Base-by-base conservation (phyloP, 768 basidiomycete genomes). In the Hygrocybe punicea region DNA sequence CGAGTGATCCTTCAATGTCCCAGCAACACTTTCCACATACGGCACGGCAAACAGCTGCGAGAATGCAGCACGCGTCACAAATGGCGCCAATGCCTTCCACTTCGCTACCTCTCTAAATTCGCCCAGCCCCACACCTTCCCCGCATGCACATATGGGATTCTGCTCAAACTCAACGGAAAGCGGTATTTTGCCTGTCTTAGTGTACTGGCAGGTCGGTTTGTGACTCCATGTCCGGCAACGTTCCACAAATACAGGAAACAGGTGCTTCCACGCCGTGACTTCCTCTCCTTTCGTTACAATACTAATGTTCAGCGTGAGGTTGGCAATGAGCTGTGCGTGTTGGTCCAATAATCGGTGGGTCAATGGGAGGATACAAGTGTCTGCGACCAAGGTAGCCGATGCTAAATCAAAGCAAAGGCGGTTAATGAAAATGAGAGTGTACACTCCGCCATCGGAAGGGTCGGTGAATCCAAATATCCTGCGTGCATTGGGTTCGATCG, bases 141-240 rank as follows among this genome's bases (percentile, higher is more conserved):
- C 84, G 48, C 84, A 86, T 2, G 70, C 71, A 58, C 85, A 86
- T 19, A 84, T 65, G 0, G 82, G 81, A 8, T 63, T 63, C 34
- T 67, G 65, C 2, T 70, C 69, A 14, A 73, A 67, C 33, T 77
- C 73, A 9, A 63, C 62, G 29, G 69, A 67, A 3, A 78, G 66
- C 0, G 82, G 81, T 19, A 81, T 67, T 49, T 55, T 71, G 37
- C 48, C 58, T 16, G 16, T 60, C 4, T 29, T 8, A 0, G 57
- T n/a, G 62, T 84, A 85, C 64, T 81, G 79, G 70, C 84, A 85
- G 16, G 65, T 65, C 2, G 63, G 35, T 11, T 56, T 62, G 63
- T 86, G 84, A 8, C 65, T 62, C 83, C 83, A 85, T 0, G 69
- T 73, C 23, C 81, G 76, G 56, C 82, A 83, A 37, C 81, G 76